Evolutionary conservation across 352 stramenopile genomes (phyloP), one percentile per base, ranked within the genome.

Genomic region (Globisporangium lucens): DNA sequence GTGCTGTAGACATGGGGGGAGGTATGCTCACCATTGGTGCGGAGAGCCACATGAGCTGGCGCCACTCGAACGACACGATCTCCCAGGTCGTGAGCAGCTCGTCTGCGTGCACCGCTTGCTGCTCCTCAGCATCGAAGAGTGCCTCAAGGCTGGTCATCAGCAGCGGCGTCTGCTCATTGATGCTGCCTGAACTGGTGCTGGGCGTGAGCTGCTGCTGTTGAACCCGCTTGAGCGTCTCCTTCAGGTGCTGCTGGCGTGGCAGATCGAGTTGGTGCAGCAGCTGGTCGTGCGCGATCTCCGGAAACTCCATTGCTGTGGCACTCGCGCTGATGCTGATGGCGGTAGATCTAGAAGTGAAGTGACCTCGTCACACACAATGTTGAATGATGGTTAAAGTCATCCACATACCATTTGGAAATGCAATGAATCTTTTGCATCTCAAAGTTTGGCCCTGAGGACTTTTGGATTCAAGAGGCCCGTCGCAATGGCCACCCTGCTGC

Each of bases 211-310:
- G 36, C 20, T 68, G 63, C 12, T 53, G 63, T 8, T 53, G 59
- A 15, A 69, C 62, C 30, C 64, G 24, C 27, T 61, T 60, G 49
- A 80, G 55, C 30, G 67, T 67, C n/a, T 70, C 7, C 20, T 61
- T 35, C 13, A 73, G 41, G 43, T 77, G 75, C 43, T 81, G 53
- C 43, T 76, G 64, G 38, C 56, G 69, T 27, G 71, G 66, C 43
- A 75, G 64, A 51, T 81, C 75, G 24, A 81, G 66, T 41, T 74
- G 53, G 69, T 75, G 72, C 41, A 79, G 67, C 53, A 77, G 51
- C 12, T 36, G 56, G 58, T 78, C 72, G 56, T 77, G 72, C 36
- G 56, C 67, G 30, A 77, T 17, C 46, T 69, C 66, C 1, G 69
- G 57, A 1, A 81, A 58, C 41, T 81, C 75, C 72, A 81, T 81